These are phyloP conservation scores for Chrysosphaeria jannelii DNA, from an alignment of 2,329 filamentous ascomycete species.

Conservation along the genomic window DNA sequence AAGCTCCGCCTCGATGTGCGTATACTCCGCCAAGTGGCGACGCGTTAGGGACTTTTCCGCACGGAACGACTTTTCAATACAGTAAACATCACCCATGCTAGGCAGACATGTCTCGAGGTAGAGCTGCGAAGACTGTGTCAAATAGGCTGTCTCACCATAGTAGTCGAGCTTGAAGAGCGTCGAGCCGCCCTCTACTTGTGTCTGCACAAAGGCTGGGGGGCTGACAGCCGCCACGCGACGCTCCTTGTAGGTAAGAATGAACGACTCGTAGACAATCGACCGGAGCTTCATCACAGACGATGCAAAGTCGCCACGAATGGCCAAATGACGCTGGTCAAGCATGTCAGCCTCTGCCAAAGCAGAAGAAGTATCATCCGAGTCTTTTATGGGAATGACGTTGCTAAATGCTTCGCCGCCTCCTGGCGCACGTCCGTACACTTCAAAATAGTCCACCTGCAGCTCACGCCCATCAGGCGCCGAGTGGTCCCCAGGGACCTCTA, in stretches of 20 bases:
- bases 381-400: constrained; percentile 34
- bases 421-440: constrained; percentile 35
- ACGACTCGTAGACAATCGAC: constrained; percentile 51
- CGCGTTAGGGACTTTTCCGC: constrained; percentile 89
- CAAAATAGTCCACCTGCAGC: constrained; percentile 71
- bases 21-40: constrained; percentile 79
- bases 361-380: constrained; percentile 31
- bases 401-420: constrained; percentile 77
- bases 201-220: constrained; percentile 77
- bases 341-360: constrained; percentile 14
- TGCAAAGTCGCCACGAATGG: constrained; percentile 56
- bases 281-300: constrained; percentile 74
- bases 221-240: constrained; percentile 53
- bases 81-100: constrained; percentile 81
- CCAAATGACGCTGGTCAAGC: constrained; percentile 47
- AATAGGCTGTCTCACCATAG: constrained; percentile 48
- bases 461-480: constrained; percentile 64
- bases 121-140: constrained; percentile 89
- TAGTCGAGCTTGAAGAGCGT: constrained; percentile 55
- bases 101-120: constrained; percentile 90
- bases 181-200: constrained; percentile 73
- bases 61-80: constrained; percentile 94
- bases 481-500: constrained; percentile 45
- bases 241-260: constrained; percentile 51
- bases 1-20: constrained; percentile 83